Conservation (phyloP, 345 rosid species). For the Salix koriyanagi region DNA sequence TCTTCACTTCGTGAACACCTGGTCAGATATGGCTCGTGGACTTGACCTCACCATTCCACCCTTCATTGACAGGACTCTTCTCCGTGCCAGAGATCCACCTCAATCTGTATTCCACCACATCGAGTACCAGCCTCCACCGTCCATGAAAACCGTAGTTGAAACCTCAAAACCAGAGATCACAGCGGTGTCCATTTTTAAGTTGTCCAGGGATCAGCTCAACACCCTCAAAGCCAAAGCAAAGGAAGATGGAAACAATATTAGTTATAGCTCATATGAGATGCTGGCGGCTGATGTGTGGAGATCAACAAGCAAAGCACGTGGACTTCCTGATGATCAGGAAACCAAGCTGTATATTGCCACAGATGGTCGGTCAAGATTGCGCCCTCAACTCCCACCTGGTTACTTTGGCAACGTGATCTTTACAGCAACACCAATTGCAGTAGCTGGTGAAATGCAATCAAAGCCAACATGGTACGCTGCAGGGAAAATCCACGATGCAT, state of each 20-base stretch:
- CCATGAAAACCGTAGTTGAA: slow-evolving; percentile 30
- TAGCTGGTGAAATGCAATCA: slow-evolving; percentile 58
- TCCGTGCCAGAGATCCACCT: slow-evolving; percentile 88
- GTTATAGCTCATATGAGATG: slow-evolving; percentile 86
- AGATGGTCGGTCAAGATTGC: slow-evolving; percentile 76
- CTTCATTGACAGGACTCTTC: slow-evolving; percentile 76
- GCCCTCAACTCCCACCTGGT: slow-evolving; percentile 74
- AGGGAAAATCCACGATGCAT: slow-evolving; percentile 61
- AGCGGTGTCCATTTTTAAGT: slow-evolving; percentile 60
- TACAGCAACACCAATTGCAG: slow-evolving; percentile 78
- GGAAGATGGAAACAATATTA: slow-evolving; percentile 62
- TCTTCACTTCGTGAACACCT: slow-evolving; percentile 84
- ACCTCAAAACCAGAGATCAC: slow-evolving; percentile 35
- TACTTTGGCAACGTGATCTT: slow-evolving; percentile 93
- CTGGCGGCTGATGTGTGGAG: slow-evolving; percentile 94
- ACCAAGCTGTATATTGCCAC: slow-evolving; percentile 81
- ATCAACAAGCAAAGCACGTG: slow-evolving; percentile 67
- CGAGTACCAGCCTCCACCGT: slow-evolving; percentile 84
- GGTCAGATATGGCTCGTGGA: slow-evolving; percentile 96
- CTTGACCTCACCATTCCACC: slow-evolving; percentile 64
- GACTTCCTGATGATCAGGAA: slow-evolving; percentile 57
- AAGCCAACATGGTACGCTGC: slow-evolving; percentile 94
- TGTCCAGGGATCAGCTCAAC: slow-evolving; percentile 57
- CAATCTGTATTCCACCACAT: slow-evolving; percentile 64
- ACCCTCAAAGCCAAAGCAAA: slow-evolving; percentile 76